Conservation (phyloP, 2,329 filamentous ascomycete genomes). For the Ascochyta viciae-villosae region DNA sequence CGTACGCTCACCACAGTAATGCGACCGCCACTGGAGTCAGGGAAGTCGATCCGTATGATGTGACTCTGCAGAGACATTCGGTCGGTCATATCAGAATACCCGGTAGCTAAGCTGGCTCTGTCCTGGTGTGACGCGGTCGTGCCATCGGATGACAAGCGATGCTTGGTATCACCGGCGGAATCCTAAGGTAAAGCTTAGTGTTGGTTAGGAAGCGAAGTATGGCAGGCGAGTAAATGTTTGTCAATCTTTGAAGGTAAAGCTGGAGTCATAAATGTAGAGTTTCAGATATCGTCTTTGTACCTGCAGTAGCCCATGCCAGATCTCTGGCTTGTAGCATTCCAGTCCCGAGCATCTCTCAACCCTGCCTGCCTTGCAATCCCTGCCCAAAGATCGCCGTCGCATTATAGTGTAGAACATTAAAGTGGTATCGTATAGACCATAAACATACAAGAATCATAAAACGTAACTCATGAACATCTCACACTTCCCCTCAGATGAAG, state of each 20-base stretch:
- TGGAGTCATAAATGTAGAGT: background rate
- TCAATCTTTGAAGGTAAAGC: background rate
- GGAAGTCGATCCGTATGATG: background rate
- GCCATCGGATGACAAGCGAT: background rate
- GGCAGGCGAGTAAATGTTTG: background rate
- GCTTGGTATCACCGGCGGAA: background rate
- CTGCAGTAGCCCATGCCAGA: conserved; percentile 9
- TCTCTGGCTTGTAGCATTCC: background rate
- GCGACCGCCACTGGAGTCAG: conserved; percentile 1
- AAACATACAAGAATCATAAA: conserved; percentile 23
- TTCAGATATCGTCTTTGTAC: conserved; percentile 4
- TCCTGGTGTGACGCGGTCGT: background rate
- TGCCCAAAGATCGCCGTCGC: background rate
- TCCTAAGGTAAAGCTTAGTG: background rate
- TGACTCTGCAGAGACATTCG: background rate
- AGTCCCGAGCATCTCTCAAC: background rate
- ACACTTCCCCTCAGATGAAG: conserved; percentile 6
- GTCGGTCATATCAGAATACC: background rate
- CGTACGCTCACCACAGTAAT: conserved; percentile 3
- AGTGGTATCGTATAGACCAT: conserved; percentile 8
- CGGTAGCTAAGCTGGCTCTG: background rate
- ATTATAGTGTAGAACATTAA: background rate
- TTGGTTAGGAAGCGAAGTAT: background rate
- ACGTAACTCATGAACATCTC: background rate
- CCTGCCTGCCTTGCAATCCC: background rate